These are phyloP conservation scores for Emergomyces pasteurianus DNA, from an alignment of 2,329 filamentous ascomycete species.

Conservation along the genomic window DNA sequence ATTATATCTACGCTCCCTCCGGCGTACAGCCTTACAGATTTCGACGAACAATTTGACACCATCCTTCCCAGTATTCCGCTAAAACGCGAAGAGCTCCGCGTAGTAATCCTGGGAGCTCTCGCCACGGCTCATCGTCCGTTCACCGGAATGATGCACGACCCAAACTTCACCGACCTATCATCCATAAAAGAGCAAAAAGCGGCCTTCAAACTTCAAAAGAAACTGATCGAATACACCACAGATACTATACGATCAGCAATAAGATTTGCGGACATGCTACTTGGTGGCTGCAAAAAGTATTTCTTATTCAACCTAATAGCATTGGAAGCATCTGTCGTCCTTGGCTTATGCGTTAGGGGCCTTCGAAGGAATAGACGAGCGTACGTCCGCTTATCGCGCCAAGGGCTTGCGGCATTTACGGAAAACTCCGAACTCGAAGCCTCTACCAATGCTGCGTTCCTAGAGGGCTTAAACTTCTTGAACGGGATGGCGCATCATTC, in stretches of 20 bases:
- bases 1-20: not conserved
- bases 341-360: not conserved
- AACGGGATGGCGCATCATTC: not conserved
- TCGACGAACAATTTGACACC: not conserved
- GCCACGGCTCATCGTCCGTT: not conserved
- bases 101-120: not conserved
- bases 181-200: not conserved
- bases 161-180: not conserved
- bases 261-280: not conserved
- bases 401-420: not conserved
- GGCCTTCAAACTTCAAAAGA: conserved; percentile 1
- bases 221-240: not conserved
- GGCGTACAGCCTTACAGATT: not conserved
- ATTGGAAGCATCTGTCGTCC: not conserved
- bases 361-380: not conserved
- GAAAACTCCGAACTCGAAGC: not conserved
- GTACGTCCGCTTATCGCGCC: not conserved
- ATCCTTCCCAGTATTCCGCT: not conserved
- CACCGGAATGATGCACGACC: not conserved
- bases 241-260: not conserved
- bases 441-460: not conserved
- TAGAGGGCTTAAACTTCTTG: not conserved
- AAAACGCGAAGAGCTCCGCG: not conserved
- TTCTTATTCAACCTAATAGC: not conserved
- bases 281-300: not conserved